phyloP scores from a whole-genome alignment of 352 stramenopile genomes.

The Pelagophyceae sp. region DNA sequence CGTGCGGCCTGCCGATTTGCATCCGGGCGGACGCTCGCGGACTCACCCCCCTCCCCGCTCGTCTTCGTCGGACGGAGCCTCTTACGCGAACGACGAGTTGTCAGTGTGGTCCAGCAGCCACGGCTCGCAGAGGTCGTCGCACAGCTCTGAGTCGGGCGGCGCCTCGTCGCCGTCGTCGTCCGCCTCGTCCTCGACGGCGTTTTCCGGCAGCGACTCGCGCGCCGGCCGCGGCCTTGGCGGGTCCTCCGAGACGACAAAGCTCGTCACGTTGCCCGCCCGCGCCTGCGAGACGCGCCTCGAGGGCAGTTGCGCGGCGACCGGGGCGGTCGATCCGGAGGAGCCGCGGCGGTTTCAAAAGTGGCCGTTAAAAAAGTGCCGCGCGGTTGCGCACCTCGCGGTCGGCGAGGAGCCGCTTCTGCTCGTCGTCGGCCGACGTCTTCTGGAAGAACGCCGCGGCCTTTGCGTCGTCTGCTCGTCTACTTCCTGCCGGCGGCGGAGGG shows the following conservation, averaged over 20 bases:
- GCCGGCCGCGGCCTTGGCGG: too few species aligned
- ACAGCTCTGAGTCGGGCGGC: neutral
- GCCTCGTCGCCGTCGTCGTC: neutral
- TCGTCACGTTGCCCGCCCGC: neutral
- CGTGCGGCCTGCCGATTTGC: neutral
- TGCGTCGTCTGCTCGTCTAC: too few species aligned
- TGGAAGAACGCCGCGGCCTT: too few species aligned
- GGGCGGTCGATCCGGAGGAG: too few species aligned
- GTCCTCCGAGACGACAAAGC: neutral
- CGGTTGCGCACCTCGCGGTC: neutral
- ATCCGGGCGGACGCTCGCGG: neutral
- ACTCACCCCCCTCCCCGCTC: neutral
- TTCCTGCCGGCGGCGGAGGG: too few species aligned
- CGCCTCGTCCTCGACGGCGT: neutral
- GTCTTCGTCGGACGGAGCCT: neutral
- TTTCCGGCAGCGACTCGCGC: neutral
- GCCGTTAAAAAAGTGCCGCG: too few species aligned
- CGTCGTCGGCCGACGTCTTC: neutral
- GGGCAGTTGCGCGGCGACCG: too few species aligned
- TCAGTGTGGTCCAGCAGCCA: neutral
- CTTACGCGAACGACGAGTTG: neutral
- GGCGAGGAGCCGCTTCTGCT: neutral
- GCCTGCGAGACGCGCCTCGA: neutral
- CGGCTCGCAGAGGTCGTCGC: neutral
- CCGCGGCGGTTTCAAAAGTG: too few species aligned